Evolutionary conservation across 257 asterid genomes (phyloP).

Genomic region (Fraxinus americana): DNA sequence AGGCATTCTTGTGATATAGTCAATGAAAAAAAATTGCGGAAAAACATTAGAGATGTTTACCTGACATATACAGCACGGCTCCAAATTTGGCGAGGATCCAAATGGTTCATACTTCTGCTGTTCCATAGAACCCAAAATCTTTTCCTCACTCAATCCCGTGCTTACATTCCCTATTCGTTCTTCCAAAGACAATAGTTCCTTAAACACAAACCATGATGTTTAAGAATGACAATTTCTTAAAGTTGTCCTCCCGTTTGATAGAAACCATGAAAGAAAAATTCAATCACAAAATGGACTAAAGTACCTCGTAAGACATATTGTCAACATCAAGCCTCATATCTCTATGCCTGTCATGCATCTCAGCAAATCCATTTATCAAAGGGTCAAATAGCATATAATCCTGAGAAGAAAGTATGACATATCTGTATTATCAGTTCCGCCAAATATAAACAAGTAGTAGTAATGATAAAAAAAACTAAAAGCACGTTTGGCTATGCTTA

Average conservation of each 20-base stretch:
- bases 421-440: neutral
- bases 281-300: slow-evolving; percentile 5
- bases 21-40: too few species aligned
- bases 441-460: neutral
- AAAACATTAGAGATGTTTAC: slow-evolving; percentile 32
- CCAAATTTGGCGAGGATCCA: slow-evolving; percentile 40
- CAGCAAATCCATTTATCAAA: slow-evolving; percentile 48
- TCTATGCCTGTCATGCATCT: slow-evolving; percentile 82
- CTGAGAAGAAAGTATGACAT: slow-evolving; percentile 32
- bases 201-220: neutral
- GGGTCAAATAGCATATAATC: slow-evolving; percentile 72
- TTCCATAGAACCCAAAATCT: slow-evolving; percentile 46
- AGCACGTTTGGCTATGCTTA: neutral
- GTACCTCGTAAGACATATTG: slow-evolving; percentile 94
- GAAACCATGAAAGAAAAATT: neutral
- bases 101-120: slow-evolving; percentile 43
- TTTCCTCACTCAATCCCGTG: slow-evolving; percentile 74
- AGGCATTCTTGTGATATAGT: too few species aligned
- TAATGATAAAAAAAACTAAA: neutral
- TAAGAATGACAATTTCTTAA: neutral
- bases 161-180: slow-evolving; percentile 85
- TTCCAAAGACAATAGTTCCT: slow-evolving; percentile 93
- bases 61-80: slow-evolving; percentile 92
- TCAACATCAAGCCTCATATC: slow-evolving; percentile 96
- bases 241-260: neutral